A percentile compares a stretch with the other conserved stretches of the same genome.
Conservation (phyloP, 2,329 filamentous ascomycete genomes). For the Fusarium palustre region DNA sequence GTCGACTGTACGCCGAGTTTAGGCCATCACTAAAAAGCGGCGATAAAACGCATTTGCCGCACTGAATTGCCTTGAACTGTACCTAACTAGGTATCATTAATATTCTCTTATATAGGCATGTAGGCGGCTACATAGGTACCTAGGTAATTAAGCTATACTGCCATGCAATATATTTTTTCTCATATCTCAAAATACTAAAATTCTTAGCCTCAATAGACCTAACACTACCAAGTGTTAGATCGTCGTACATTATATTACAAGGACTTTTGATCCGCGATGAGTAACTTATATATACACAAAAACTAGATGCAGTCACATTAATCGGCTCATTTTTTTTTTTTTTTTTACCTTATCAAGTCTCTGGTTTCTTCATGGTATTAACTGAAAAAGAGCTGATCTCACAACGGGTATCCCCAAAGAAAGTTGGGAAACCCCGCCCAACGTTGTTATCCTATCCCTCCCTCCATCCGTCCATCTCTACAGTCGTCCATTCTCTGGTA, state of each 20-base stretch:
- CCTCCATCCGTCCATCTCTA: background rate
- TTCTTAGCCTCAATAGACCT: background rate
- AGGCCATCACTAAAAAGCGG: background rate
- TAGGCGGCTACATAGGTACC: no score
- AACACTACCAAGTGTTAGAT: background rate
- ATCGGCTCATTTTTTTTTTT: no score
- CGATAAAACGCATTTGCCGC: conserved; percentile 4
- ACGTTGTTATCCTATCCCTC: conserved; percentile 32
- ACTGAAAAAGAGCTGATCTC: conserved; percentile 24
- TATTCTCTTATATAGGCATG: no score
- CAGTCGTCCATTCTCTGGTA: conserved; percentile 34
- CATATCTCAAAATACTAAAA: conserved; percentile 6
- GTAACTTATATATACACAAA: background rate
- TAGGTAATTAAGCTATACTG: background rate
- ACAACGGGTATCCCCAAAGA: conserved; percentile 6
- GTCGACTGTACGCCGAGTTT: conserved; percentile 7
- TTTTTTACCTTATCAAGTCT: conserved; percentile 11
- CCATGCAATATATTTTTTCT: background rate
- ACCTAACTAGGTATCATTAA: no score
- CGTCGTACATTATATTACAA: background rate
- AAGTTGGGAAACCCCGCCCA: conserved; percentile 15
- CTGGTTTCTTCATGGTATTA: conserved; percentile 32
- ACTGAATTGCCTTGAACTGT: background rate
- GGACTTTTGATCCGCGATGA: background rate
- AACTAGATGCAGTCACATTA: background rate